Conservation (phyloP, 306 rosid genomes). For the Vigna nakashimae region DNA sequence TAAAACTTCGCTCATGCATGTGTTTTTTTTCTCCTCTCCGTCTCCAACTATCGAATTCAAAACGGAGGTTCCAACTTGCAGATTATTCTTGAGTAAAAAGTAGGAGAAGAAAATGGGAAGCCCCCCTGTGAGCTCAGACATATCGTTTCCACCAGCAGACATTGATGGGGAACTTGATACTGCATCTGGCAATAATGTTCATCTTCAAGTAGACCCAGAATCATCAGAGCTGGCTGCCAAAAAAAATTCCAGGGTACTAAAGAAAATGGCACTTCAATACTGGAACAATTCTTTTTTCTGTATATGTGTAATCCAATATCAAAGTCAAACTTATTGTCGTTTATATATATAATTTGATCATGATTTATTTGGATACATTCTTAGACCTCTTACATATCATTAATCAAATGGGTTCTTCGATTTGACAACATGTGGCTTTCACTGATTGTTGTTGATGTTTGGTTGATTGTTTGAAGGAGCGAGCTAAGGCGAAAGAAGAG, state of each 20-base stretch:
- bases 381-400: too few relatives aligned
- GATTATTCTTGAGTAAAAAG: conserved; percentile 3
- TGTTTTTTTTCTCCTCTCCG: neutral
- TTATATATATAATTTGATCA: neutral
- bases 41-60: neutral
- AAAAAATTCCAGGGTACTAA: conserved; percentile 50
- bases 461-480: conserved; percentile 43
- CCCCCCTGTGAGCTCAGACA: conserved; percentile 21
- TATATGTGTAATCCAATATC: neutral
- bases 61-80: neutral
- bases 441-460: neutral
- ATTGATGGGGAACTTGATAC: conserved; percentile 51
- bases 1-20: neutral
- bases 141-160: conserved; percentile 50
- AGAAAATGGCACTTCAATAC: neutral
- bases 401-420: too few relatives aligned
- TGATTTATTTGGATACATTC: too few relatives aligned
- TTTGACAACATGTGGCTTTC: neutral
- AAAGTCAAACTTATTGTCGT: too few relatives aligned
- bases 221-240: conserved; percentile 51
- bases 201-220: conserved; percentile 50
- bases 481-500: conserved; percentile 42
- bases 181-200: conserved; percentile 18
- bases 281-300: neutral
- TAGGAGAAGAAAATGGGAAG: conserved; percentile 46